phyloP scores from a whole-genome alignment of 371 early-diverging fungal genomes.

The Choanephora cucurbitarum region DNA sequence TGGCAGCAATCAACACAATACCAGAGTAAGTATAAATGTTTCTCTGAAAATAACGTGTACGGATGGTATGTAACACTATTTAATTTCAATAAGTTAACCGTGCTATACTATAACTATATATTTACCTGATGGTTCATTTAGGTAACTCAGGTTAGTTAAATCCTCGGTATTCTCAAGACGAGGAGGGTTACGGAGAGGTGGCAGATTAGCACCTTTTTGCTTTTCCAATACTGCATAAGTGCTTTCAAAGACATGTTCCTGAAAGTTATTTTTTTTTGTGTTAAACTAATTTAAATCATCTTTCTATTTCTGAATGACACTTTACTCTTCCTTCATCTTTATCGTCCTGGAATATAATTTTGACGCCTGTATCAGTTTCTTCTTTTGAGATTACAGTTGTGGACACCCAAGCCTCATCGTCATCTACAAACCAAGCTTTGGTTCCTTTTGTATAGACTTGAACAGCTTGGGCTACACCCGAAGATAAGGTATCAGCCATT shows the following conservation, averaged over 20 bases:
- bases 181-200: slow-evolving; percentile 90
- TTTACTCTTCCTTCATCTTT: slow-evolving; percentile 63
- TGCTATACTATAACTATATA: not conserved
- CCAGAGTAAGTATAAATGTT: slow-evolving; percentile 99
- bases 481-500: slow-evolving; percentile 29
- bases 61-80: slow-evolving; percentile 85
- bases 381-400: slow-evolving; percentile 65
- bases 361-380: slow-evolving; percentile 55
- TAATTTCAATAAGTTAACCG: not conserved
- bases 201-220: slow-evolving; percentile 68
- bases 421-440: slow-evolving; percentile 90
- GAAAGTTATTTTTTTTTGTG: too few relatives aligned
- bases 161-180: slow-evolving; percentile 89
- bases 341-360: slow-evolving; percentile 67
- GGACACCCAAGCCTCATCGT: slow-evolving; percentile 84
- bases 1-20: slow-evolving; percentile 97
- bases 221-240: slow-evolving; percentile 69
- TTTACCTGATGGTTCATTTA: slow-evolving; percentile 88
- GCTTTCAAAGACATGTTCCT: slow-evolving; percentile 76
- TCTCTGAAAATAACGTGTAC: slow-evolving; percentile 82
- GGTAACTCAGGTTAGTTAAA: slow-evolving; percentile 86
- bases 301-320: not conserved
- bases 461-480: slow-evolving; percentile 51
- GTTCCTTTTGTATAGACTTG: slow-evolving; percentile 71
- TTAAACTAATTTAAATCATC: too few relatives aligned